phyloP scores from a whole-genome alignment of 768 basidiomycete species.

The Suillus hirtellus region DNA sequence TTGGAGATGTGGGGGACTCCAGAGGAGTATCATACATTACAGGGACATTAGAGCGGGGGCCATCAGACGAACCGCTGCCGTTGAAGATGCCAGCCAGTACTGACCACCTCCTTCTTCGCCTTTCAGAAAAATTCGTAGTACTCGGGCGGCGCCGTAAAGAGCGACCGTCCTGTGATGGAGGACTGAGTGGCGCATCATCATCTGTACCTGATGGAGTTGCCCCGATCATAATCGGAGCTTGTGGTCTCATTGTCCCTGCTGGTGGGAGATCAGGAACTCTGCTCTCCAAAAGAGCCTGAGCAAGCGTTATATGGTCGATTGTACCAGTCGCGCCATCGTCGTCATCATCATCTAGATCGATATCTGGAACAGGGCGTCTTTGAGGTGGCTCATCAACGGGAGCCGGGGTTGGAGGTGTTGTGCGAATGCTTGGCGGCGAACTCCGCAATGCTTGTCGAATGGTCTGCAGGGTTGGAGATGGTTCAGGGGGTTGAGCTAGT shows the following conservation, averaged over 20 bases:
- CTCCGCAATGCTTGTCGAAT: slow-evolving; percentile 63
- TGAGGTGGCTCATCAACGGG: slow-evolving; percentile 32
- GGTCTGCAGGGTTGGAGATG: slow-evolving; percentile 65
- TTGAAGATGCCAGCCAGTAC: slow-evolving; percentile 53
- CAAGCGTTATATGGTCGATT: slow-evolving; percentile 68
- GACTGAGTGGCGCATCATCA: slow-evolving; percentile 44
- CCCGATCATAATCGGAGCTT: slow-evolving; percentile 67
- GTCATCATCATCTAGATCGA: slow-evolving; percentile 59
- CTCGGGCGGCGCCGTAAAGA: slow-evolving; percentile 33
- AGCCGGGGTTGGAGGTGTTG: slow-evolving; percentile 21
- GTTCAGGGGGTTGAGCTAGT: slow-evolving; percentile 42
- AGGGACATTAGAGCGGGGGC: slow-evolving; percentile 28
- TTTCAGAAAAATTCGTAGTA: slow-evolving; percentile 32
- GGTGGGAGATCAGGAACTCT: slow-evolving; percentile 76
- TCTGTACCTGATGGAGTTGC: slow-evolving; percentile 44
- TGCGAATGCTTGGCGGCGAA: slow-evolving; percentile 38
- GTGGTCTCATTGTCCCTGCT: slow-evolving; percentile 59
- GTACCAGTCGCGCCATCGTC: slow-evolving; percentile 41
- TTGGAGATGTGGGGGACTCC: slow-evolving; percentile 21
- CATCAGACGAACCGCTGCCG: slow-evolving; percentile 25
- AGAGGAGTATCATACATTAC: slow-evolving; percentile 19
- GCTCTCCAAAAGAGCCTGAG: slow-evolving; percentile 75
- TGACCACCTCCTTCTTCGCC: slow-evolving; percentile 71
- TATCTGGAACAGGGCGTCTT: slow-evolving; percentile 37
- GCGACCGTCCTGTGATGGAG: slow-evolving; percentile 48